phyloP scores from a whole-genome alignment of 495 filamentous ascomycete species.

The Penicillium mononematosum region DNA sequence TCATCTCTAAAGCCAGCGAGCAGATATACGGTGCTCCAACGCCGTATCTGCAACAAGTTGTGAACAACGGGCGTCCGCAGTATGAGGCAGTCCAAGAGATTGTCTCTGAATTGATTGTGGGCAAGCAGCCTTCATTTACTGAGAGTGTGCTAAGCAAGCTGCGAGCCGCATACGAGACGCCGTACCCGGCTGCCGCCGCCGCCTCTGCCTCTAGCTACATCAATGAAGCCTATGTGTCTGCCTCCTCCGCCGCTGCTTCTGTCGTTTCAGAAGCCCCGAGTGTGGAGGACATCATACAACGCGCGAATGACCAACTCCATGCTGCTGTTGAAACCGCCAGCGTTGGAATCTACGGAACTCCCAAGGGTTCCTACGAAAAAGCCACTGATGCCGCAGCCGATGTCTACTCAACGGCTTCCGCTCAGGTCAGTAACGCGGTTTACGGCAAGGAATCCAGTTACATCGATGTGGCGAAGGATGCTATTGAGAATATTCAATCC shows the following conservation, averaged over 20 bases:
- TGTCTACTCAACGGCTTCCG: slow-evolving; percentile 49
- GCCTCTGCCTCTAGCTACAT: slow-evolving; percentile 56
- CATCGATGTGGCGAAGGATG: slow-evolving; percentile 46
- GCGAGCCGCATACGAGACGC: slow-evolving; percentile 59
- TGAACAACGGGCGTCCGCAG: slow-evolving; percentile 53
- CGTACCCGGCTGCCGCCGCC: slow-evolving; percentile 47
- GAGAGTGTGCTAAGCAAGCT: slow-evolving; percentile 76
- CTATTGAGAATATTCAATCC: slow-evolving; percentile 49
- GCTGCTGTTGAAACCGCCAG: slow-evolving; percentile 60
- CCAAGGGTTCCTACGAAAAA: slow-evolving; percentile 53
- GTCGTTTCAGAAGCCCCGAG: slow-evolving; percentile 57
- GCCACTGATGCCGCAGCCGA: slow-evolving; percentile 51
- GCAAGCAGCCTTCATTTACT: slow-evolving; percentile 77
- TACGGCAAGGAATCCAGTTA: slow-evolving; percentile 54
- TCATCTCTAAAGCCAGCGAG: slow-evolving; percentile 65
- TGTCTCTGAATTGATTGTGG: slow-evolving; percentile 72
- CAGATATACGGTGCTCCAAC: slow-evolving; percentile 73
- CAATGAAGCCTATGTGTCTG: slow-evolving; percentile 57
- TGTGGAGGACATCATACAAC: slow-evolving; percentile 57
- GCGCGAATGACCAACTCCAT: slow-evolving; percentile 56
- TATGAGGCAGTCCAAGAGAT: slow-evolving; percentile 70
- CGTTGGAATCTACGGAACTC: slow-evolving; percentile 57
- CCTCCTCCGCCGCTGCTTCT: slow-evolving; percentile 49
- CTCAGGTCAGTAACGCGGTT: slow-evolving; percentile 52
- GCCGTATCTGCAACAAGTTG: slow-evolving; percentile 58